Evolutionary conservation across 306 rosid genomes (phyloP), one percentile per base, ranked within the genome.

Genomic region (Pueraria montana): DNA sequence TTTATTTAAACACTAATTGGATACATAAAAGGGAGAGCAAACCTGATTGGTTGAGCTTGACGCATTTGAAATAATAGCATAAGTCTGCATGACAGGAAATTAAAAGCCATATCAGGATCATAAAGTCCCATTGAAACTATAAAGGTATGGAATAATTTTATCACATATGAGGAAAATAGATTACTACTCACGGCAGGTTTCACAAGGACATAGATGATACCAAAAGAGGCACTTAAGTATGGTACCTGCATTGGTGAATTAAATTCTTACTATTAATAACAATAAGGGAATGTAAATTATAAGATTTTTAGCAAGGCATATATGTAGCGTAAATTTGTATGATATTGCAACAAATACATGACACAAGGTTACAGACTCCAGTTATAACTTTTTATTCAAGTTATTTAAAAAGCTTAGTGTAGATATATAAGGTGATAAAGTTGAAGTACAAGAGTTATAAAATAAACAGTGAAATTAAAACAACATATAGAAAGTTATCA

Each of bases 1-100:
- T 73, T 49, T 48, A 49, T 73, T 49, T 62, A 43, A 16, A 17
- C 8, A 14, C 21, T 49, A 1, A 36, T 50, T 45, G n/a, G 50
- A 53, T 26, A 14, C 77, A 76, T 30, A 23, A 43, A 64, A 49
- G 6, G 9, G 58, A 76, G 2, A 73, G 40, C 83, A 30, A 58
- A 94, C 98, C 97, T 94, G 98, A 91, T 92, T 80, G 81, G 81
- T 24, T 80, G 93, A 87, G 84, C 91, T 89, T 49, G 97, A 90
- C 11, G 92, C 97, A 80, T 86, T 88, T 42, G 97, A 94, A 85
- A 94, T 89, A 66, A 94, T 89, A 64, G 97, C 97, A 63, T 81
- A 91, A 12, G 93, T 90, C 97, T 94, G 90, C 85, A 83, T 6
- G n/a, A 69, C 24, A 81, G 61, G 70, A 86, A 77, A 62, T 73